Base-by-base conservation (phyloP, 345 rosid genomes). In the Corymbia maculata region DNA sequence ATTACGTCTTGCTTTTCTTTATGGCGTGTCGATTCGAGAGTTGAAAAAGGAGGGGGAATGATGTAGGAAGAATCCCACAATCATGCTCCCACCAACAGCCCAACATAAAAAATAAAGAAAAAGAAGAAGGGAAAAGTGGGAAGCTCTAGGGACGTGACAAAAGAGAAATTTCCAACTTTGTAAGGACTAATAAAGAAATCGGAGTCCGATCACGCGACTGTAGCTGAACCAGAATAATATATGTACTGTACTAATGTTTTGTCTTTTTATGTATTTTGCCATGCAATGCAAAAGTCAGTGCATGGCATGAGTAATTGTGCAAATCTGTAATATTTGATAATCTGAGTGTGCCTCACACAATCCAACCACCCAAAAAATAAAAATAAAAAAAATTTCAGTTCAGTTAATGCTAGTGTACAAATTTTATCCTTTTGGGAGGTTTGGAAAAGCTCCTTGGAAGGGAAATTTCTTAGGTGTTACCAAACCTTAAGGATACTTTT, bases 141-240 rank as follows among this genome's bases (percentile, higher is more conserved):
- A 44, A 45, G 26, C n/a, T 24, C 36, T 24, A 19, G 24, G 21
- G 50, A 45, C 53, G 59, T 52, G 87, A 89, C 89, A 87, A 89
- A 86, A 70, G 86, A 85, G 45, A 91, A 87, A 86, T 57, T 89
- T 87, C 75, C 86, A 57, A 75, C 82, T 42, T 75, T 75, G 10
- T 19, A 10, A 75, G 82, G 26, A 75, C 82, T 10, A 75, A 21
- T 21, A 19, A 75, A 36, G 82, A 75, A 75, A 75, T 75, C 49
- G 10, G 13, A 75, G 24, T 21, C 42, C 44, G 42, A 14, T 64
- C 17, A 64, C 75, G 75, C 14, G 42, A 64, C 75, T 64, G 15
- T 64, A n/a, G 42, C 4, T 0, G 17, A 64, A n/a, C 75, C n/a
- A 14, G 36, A 64, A 64, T 64, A n/a, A 28, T n/a, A 28, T 59